Evolutionary conservation across 1,139 yeast genomes (phyloP).

Genomic region (Scheffersomyces stambukii): DNA sequence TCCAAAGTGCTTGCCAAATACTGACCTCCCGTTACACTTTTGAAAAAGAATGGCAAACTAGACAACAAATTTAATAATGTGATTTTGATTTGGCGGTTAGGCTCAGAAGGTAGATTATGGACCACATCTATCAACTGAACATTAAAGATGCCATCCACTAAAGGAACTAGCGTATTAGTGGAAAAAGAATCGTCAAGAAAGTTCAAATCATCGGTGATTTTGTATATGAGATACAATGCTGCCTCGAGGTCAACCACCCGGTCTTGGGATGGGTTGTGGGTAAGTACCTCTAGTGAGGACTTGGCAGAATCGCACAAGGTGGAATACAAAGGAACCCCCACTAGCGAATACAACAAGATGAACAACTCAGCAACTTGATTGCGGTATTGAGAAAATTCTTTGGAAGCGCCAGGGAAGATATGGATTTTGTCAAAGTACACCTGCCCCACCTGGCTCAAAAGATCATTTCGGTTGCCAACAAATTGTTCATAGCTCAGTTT

Average conservation of each 20-base stretch:
- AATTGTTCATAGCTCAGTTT: conserved; percentile 13
- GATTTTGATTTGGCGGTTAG: conserved; percentile 8
- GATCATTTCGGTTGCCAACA: conserved; percentile 24
- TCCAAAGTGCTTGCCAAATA: conserved; percentile 49
- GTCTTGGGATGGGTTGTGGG: conserved; percentile 8
- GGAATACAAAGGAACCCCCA: conserved; percentile 54
- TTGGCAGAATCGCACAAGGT: conserved; percentile 44
- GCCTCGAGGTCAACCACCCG: conserved; percentile 52
- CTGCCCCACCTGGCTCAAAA: conserved; percentile 45
- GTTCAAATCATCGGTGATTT: conserved; percentile 47
- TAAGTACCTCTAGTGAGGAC: no score
- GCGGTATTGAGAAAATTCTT: conserved; percentile 64
- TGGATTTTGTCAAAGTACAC: conserved; percentile 64
- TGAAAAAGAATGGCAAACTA: conserved; percentile 52
- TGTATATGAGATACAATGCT: conserved; percentile 58
- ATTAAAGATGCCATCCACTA: conserved; percentile 22
- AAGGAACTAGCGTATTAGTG: conserved; percentile 20
- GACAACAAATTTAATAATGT: conserved; percentile 30
- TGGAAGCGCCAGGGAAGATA: conserved; percentile 14
- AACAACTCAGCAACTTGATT: conserved; percentile 72
- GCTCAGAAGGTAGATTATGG: conserved; percentile 10
- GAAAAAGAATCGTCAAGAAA: conserved; percentile 24
- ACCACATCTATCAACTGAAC: conserved; percentile 21
- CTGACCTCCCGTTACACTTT: conserved; percentile 27
- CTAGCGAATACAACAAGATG: conserved; percentile 62